Percentiles rank a stretch among this genome's conserved stretches.
phyloP scores from a whole-genome alignment of 441 rosid species.

The Adansonia madagascariensis region DNA sequence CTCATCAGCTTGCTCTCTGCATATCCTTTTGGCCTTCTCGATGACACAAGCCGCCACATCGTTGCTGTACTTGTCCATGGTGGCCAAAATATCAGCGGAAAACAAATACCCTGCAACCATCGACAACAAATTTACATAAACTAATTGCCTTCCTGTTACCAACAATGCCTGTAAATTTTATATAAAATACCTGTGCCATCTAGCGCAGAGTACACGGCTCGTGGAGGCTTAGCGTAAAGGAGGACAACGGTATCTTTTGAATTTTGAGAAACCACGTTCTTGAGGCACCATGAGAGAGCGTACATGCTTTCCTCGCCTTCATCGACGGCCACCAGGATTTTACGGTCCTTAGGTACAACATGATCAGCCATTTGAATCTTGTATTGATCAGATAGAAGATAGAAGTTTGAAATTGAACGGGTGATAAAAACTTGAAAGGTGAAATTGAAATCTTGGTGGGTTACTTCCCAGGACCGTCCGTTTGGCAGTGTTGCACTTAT shows the following conservation, averaged over 20 bases:
- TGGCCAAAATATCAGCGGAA: conserved; percentile 51
- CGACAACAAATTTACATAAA: not conserved
- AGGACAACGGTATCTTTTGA: conserved; percentile 50
- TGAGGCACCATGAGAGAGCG: conserved; percentile 64
- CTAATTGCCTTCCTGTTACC: not conserved
- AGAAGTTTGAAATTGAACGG: conserved; percentile 1
- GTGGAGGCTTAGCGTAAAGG: conserved; percentile 52
- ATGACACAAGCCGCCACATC: conserved; percentile 47
- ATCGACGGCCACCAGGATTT: conserved; percentile 62
- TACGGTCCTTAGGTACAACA: conserved; percentile 36
- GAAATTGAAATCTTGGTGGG: conserved; percentile 7
- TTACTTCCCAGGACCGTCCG: not conserved
- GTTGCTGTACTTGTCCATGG: conserved; percentile 48
- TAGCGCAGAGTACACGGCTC: conserved; percentile 39
- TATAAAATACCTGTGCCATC: conserved; percentile 50
- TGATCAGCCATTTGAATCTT: conserved; percentile 27
- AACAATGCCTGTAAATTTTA: not conserved
- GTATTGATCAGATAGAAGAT: not conserved
- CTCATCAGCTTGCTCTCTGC: conserved; percentile 36
- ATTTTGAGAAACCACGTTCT: conserved; percentile 39
- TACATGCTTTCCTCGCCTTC: conserved; percentile 65
- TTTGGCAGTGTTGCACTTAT: not conserved
- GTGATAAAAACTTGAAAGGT: not conserved
- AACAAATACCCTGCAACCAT: conserved; percentile 50
- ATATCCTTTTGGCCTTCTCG: conserved; percentile 52